Evolutionary conservation across 2,329 filamentous ascomycete species (phyloP).

Genomic region (Cercospora berteroae): DNA sequence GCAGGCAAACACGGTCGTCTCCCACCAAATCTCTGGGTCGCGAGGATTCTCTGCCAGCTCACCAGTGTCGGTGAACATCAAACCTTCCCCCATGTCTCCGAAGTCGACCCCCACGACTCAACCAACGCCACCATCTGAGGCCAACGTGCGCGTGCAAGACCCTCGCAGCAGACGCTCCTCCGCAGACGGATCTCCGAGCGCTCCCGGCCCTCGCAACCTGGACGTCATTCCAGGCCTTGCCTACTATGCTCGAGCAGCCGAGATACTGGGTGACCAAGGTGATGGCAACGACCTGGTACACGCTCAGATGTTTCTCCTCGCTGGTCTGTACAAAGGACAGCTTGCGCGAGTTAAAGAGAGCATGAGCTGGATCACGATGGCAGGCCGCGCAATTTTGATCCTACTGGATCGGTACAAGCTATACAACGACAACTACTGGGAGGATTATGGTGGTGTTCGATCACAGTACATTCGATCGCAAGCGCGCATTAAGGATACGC

Average conservation of each 20-base stretch:
- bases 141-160: slow-evolving; percentile 21
- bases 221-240: slow-evolving; percentile 86
- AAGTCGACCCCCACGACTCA: slow-evolving; percentile 37
- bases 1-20: slow-evolving; percentile 40
- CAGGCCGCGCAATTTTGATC: slow-evolving; percentile 62
- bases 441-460: slow-evolving; percentile 37
- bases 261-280: slow-evolving; percentile 78
- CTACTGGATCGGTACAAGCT: slow-evolving; percentile 69
- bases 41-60: slow-evolving; percentile 30
- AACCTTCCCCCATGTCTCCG: slow-evolving; percentile 42
- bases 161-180: slow-evolving; percentile 36
- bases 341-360: slow-evolving; percentile 84
- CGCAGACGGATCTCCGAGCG: slow-evolving; percentile 29
- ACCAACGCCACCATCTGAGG: slow-evolving; percentile 34
- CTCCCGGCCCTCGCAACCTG: slow-evolving; percentile 44
- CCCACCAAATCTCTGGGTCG: slow-evolving; percentile 28
- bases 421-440: slow-evolving; percentile 38
- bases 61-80: slow-evolving; percentile 34
- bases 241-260: slow-evolving; percentile 82
- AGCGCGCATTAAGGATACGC: slow-evolving; percentile 35
- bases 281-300: slow-evolving; percentile 78
- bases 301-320: slow-evolving; percentile 80
- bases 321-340: slow-evolving; percentile 85
- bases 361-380: slow-evolving; percentile 65
- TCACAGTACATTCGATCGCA: slow-evolving; percentile 34